Base-by-base conservation (phyloP, 1,139 yeast genomes). In the Debaryomycetaceae sp. region DNA sequence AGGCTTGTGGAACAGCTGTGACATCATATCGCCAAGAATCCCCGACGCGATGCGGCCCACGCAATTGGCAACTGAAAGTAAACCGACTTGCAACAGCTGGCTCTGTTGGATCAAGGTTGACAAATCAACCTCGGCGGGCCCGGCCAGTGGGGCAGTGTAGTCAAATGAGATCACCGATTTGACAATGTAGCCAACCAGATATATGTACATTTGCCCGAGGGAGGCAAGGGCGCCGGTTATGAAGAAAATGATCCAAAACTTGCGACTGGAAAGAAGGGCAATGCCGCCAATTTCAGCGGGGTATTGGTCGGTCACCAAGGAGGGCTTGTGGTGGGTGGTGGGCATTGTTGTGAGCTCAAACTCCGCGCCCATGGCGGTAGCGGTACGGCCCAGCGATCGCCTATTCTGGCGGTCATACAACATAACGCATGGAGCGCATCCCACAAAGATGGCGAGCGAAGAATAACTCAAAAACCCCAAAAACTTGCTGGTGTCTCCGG, bases 161-260 rank as follows among this genome's bases (percentile, higher is more conserved):
- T 20, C 6, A 48, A 35, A 23, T 13, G 25, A 16, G 6, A 66
- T 51, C 19, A 75, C 56, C 1, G 83, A 77, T 40, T 67, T 70
- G 8, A 72, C 76, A 55, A 76, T 73, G 44, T 71, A 74, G 1
- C 83, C 83, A 13, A 74, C 75, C 0, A 79, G 73, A 43, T 75
- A 76, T 16, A 76, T 76, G 48, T 73, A 76, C 76, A 75, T 70
- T 46, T 75, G 82, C 7, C 82, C 81, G 41, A 75, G 41, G 0
- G 78, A 71, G 0, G 80, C 79, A 31, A 73, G 50, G 2, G 70
- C 37, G 0, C 80, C 79, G 2, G 77, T 56, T 5, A 66, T 49
- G 1, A 59, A 25, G 27, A 71, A 65, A 4, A 75, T 41, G 2
- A 68, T 44, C 81, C 82, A 75, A 45, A 75, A 76, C 27, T 58